These are phyloP conservation scores for Persicaria tinctoria DNA, from an alignment of 148 eudicot species.

Conservation along the genomic window DNA sequence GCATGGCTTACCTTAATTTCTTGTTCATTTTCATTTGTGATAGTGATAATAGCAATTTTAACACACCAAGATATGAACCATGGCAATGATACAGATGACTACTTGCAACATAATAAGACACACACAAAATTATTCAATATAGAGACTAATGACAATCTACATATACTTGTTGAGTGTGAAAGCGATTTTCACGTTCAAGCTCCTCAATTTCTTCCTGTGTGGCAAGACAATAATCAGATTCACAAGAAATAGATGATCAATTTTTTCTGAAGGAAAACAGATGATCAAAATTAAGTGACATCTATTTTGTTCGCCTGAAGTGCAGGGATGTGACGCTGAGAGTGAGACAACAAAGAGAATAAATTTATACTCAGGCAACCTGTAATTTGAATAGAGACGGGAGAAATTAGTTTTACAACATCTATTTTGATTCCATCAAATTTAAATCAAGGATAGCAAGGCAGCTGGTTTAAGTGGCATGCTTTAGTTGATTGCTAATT, in stretches of 20 bases:
- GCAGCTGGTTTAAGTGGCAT: too few species aligned
- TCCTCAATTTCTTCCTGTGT: constrained; percentile 95
- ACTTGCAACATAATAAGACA: too few species aligned
- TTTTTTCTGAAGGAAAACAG: not conserved
- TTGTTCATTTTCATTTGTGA: not conserved
- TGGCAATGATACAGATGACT: not conserved
- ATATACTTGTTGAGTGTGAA: constrained; percentile 84
- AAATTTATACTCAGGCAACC: too few species aligned
- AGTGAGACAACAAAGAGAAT: constrained; percentile 86
- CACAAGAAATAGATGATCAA: not conserved
- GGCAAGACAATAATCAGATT: constrained; percentile 18
- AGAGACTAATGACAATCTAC: constrained; percentile 15
- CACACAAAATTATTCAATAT: not conserved
- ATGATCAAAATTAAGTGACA: not conserved
- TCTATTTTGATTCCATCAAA: too few species aligned
- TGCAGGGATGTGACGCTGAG: constrained; percentile 98
- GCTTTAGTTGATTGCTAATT: too few species aligned
- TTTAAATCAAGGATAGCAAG: too few species aligned
- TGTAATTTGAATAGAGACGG: too few species aligned
- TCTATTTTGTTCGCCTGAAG: constrained; percentile 61
- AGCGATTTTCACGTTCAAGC: constrained; percentile 95
- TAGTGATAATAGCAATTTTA: not conserved
- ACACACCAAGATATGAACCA: not conserved
- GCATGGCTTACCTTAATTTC: not conserved
- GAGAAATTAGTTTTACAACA: too few species aligned